Evolutionary conservation across 768 basidiomycete species (phyloP), one percentile per base, ranked within the genome.

Genomic region (Mycena floridula): DNA sequence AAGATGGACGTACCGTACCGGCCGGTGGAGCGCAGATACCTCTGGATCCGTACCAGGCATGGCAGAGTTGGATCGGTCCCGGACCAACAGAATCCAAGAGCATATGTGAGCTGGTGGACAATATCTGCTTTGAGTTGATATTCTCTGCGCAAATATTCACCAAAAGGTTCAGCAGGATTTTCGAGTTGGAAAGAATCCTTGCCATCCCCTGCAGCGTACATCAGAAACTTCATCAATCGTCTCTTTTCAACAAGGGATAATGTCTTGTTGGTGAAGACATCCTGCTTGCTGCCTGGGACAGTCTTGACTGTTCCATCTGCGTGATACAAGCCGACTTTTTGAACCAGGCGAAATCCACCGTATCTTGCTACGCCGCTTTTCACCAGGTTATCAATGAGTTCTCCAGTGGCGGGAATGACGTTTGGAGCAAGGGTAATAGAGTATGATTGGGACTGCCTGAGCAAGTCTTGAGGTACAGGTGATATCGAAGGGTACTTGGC

Each of bases 211-310:
- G 77, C 76, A 27, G 88, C 83, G 56, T 90, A 93, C 53, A 83
- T 75, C 37, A 98, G 64, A 54, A 95, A 91, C 46, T 93, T 88
- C 88, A 97, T 97, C 21, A 98, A 67, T 25, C 88, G 74, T 36
- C 94, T 70, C 66, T 97, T 98, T 50, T 94, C 89, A 25, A 93
- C 59, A 9, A 97, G 70, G 6, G 72, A 72, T 7, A 97, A 76
- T 7, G 71, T 72, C 56, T 80, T 81, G 64, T 79, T 83, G 67
- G 87, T 92, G 76, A 98, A 97, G 3, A 98, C 76, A 47, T 89
- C 87, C 61, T 93, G 93, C 60, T 96, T 97, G 65, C 80, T 89
- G 25, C 83, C 82, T 1, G 95, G 95, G 0, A 97, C 94, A 40
- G 63, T 73, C 53, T 77, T 77, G 43, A 79, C 57, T 42, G 59